Evolutionary conservation across 148 eudicot genomes (phyloP), one percentile per base, ranked within the genome.

Genomic region (Amaranthus hypochondriacus): DNA sequence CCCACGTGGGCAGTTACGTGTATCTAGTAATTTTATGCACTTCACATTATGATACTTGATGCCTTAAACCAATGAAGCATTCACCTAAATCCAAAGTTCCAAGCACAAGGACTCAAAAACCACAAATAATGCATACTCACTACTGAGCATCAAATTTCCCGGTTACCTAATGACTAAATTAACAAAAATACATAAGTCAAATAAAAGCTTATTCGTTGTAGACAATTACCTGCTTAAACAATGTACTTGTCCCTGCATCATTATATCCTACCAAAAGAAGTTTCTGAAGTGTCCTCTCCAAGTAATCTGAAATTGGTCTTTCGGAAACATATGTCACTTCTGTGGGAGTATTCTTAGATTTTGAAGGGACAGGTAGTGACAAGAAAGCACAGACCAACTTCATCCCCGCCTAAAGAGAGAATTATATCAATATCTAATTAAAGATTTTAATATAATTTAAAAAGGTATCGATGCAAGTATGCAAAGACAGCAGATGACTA

Each of bases 211-310:
- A 64, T 49, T 50, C 42, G 68, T n/a, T 2, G 53, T 39, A 12
- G 62, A 6, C 28, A 76, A 51, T 7, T 80, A 95, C 99, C 97
- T 95, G 99, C 79, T 95, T 95, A 83, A 89, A 95, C 74, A 95
- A 79, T 60, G 99, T 95, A 81, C 96, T 92, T 63, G 99, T 90
- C 66, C 99, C 99, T 69, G 97, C 90, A 73, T 93, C 96, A 86
- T 66, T 80, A 75, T 77, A 79, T 75, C 99, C 99, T 61, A 95
- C 86, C 73, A 95, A 75, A 70, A 95, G 94, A 76, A 95, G 86
- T 79, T 95, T 95, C 73, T 88, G 92, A 60, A 86, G 83, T 72
- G 84, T 77, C 83, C 81, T 77, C 56, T 90, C 92, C 78, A 90
- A 76, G 73, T 86, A 95, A 69, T 90, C 89, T 14, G 92, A 88